These are phyloP conservation scores for Phoma sp. DNA, from an alignment of 2,329 filamentous ascomycete species.

Conservation along the genomic window DNA sequence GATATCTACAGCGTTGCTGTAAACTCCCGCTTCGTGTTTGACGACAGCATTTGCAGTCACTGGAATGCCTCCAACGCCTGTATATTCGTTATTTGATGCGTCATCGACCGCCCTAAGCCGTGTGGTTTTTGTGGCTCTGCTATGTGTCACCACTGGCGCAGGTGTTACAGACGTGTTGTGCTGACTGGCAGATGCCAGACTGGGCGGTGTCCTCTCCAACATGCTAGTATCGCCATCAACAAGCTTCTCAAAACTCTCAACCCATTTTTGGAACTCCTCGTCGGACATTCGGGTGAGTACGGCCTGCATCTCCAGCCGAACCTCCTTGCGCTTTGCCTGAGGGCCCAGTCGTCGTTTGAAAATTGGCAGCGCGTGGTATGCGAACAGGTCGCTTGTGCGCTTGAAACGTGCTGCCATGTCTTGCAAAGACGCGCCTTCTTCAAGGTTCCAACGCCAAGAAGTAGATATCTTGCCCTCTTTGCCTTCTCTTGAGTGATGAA, in stretches of 20 bases:
- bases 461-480: constrained; percentile 25
- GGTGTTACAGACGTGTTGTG: no score
- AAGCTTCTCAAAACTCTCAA: constrained; percentile 24
- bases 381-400: constrained; percentile 29
- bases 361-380: constrained; percentile 33
- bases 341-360: constrained; percentile 17
- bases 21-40: no score
- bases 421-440: constrained; percentile 5
- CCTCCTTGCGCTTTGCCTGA: constrained; percentile 12
- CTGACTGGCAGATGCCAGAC: no score
- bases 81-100: no score
- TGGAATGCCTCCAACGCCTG: no score
- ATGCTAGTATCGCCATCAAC: constrained; percentile 6
- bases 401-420: constrained; percentile 18
- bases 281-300: constrained; percentile 14
- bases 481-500: neutral
- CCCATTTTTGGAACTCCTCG: constrained; percentile 23
- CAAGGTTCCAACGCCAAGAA: constrained; percentile 31
- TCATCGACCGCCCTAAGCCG: no score
- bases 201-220: no score
- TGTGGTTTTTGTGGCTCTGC: no score
- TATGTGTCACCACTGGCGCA: no score
- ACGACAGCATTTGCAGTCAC: no score
- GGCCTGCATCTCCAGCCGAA: constrained; percentile 18
- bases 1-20: no score